These are phyloP conservation scores for Strobilomyces confusus DNA, from an alignment of 768 basidiomycete genomes.

Conservation along the genomic window DNA sequence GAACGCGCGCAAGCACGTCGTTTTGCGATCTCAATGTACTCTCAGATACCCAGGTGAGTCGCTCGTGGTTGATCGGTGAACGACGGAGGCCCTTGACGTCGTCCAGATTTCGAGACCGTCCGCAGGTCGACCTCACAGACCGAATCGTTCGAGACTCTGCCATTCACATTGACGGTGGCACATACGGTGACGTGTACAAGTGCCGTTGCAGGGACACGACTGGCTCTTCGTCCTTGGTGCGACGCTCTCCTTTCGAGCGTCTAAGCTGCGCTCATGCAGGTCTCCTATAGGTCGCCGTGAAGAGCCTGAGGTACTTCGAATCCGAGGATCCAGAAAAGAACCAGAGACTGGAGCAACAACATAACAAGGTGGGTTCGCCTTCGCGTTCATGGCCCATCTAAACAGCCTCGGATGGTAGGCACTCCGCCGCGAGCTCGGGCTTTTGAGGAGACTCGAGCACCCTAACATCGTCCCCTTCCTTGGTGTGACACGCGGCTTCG, in stretches of 20 bases:
- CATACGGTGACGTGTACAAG: constrained; percentile 4
- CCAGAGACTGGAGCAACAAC: not conserved
- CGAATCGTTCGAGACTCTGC: not conserved
- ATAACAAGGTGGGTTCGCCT: not conserved
- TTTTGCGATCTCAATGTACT: no score
- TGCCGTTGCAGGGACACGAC: not conserved
- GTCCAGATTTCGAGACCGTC: not conserved
- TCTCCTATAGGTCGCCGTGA: not conserved
- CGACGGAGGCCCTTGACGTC: no score
- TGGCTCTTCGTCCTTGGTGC: not conserved
- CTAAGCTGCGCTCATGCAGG: not conserved
- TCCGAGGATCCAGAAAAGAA: not conserved
- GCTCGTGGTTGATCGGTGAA: no score
- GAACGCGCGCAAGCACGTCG: no score
- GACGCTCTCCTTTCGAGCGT: not conserved
- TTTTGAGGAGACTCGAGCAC: constrained; percentile 1
- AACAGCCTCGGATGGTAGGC: not conserved
- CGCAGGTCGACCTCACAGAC: not conserved
- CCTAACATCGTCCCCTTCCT: not conserved
- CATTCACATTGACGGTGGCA: not conserved
- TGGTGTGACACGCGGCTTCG: not conserved
- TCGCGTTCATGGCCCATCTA: not conserved
- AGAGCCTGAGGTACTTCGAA: not conserved
- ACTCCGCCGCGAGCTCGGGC: not conserved
- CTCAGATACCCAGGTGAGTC: no score